Evolutionary conservation across 768 basidiomycete species (phyloP).

Genomic region (Mycena amicta): DNA sequence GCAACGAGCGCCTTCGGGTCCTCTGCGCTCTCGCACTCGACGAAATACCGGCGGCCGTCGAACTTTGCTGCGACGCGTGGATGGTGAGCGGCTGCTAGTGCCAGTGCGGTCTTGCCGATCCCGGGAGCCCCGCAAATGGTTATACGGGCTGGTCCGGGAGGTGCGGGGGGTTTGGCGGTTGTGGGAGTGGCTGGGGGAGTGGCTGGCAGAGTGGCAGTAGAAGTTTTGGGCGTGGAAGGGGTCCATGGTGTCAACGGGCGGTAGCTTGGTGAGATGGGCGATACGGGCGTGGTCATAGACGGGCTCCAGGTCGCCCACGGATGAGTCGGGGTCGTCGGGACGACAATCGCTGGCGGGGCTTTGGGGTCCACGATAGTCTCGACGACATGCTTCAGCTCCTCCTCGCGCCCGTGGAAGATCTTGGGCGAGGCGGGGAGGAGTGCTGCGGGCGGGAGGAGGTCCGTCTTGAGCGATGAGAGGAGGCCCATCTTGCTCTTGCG

Average conservation of each 20-base stretch:
- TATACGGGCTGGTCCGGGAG: slow-evolving; percentile 7
- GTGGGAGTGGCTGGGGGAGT: not conserved
- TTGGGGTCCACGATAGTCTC: slow-evolving; percentile 4
- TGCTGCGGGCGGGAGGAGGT: not conserved
- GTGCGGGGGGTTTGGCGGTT: not conserved
- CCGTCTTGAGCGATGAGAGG: not conserved
- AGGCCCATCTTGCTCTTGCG: slow-evolving; percentile 3
- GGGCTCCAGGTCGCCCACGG: slow-evolving; percentile 1
- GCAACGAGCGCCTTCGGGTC: slow-evolving; percentile 8
- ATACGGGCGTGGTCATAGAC: not conserved
- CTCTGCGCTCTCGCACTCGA: slow-evolving; percentile 11
- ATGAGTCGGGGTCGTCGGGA: not conserved
- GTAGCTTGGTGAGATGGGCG: not conserved
- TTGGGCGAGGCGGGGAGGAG: slow-evolving; percentile 17
- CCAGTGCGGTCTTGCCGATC: slow-evolving; percentile 17
- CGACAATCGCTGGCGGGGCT: not conserved
- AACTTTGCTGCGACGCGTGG: slow-evolving; percentile 1
- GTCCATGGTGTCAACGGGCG: not conserved
- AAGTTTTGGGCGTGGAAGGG: not conserved
- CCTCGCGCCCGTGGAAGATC: slow-evolving; percentile 16
- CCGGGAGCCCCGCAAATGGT: slow-evolving; percentile 4
- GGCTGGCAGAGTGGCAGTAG: not conserved
- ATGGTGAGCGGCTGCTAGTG: slow-evolving; percentile 11
- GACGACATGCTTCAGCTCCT: slow-evolving; percentile 10
- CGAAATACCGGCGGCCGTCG: slow-evolving; percentile 5